phyloP scores from a whole-genome alignment of 768 basidiomycete species.

The Obba rivulosa region DNA sequence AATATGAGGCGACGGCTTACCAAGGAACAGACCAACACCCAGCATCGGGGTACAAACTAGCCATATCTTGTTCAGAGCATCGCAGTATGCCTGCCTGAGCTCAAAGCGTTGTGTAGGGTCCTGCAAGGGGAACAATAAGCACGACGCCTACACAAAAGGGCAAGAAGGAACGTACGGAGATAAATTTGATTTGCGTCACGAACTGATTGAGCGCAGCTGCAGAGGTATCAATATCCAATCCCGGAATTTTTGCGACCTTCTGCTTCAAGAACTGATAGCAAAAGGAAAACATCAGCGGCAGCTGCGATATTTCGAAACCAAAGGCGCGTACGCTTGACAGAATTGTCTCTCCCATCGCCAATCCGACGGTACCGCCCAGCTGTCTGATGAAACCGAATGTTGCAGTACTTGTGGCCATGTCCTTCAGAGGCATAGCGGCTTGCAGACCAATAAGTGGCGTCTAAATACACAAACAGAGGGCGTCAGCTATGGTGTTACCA shows the following conservation, averaged over 20 bases:
- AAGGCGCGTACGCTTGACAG: conserved; percentile 44
- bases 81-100: conserved; percentile 57
- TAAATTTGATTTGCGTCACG: conserved; percentile 38
- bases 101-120: conserved; percentile 42
- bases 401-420: conserved; percentile 79
- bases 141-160: background rate
- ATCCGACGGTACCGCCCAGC: conserved; percentile 72
- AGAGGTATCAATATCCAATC: conserved; percentile 36
- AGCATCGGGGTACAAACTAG: conserved; percentile 54
- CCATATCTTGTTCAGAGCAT: conserved; percentile 62
- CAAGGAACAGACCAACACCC: conserved; percentile 44
- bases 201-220: conserved; percentile 40
- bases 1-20: conserved; percentile 14
- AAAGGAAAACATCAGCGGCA: background rate
- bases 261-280: conserved; percentile 15
- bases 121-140: conserved; percentile 24
- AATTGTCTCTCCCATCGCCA: conserved; percentile 69
- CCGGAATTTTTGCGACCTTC: conserved; percentile 34
- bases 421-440: conserved; percentile 82
- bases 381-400: conserved; percentile 70
- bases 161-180: conserved; percentile 32
- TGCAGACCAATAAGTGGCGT: conserved; percentile 70
- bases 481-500: background rate
- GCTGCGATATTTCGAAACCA: background rate
- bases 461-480: conserved; percentile 23